A percentile compares a stretch with the other conserved stretches of the same genome.
These are phyloP conservation scores for Pisolithus tinctorius DNA, from an alignment of 768 basidiomycete genomes.

Conservation along the genomic window DNA sequence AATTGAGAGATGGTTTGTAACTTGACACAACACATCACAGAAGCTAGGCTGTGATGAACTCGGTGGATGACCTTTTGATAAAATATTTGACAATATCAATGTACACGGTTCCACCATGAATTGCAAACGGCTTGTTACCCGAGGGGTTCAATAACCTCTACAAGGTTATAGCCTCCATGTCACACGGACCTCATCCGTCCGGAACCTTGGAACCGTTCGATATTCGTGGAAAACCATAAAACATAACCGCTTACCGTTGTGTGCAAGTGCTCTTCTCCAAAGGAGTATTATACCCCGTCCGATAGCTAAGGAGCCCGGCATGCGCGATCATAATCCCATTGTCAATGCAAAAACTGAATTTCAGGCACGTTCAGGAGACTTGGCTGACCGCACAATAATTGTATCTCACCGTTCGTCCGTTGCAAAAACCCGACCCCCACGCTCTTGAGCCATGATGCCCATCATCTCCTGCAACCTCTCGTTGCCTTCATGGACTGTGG, in stretches of 20 bases:
- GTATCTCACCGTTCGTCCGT: slow-evolving; percentile 82
- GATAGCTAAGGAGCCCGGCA: slow-evolving; percentile 84
- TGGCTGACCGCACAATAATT: not conserved
- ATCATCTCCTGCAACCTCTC: slow-evolving; percentile 96
- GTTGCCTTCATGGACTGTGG: slow-evolving; percentile 55
- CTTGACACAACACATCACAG: no score
- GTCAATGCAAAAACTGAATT: slow-evolving; percentile 88
- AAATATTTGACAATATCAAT: no score
- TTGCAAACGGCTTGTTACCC: no score
- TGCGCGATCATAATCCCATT: slow-evolving; percentile 99
- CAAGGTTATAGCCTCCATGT: slow-evolving; percentile 58
- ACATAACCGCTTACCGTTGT: slow-evolving; percentile 56
- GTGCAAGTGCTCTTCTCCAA: slow-evolving; percentile 82
- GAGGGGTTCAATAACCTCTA: no score
- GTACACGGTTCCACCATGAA: no score
- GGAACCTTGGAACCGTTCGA: slow-evolving; percentile 49
- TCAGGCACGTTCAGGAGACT: not conserved
- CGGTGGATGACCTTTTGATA: no score
- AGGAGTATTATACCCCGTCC: slow-evolving; percentile 83
- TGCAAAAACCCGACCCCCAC: slow-evolving; percentile 85
- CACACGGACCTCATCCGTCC: slow-evolving; percentile 91
- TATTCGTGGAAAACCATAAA: not conserved
- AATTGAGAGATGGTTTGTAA: no score
- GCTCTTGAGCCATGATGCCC: slow-evolving; percentile 91
- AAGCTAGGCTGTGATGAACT: no score